phyloP scores from a whole-genome alignment of 768 basidiomycete genomes.

The Phaeotremella skinneri region DNA sequence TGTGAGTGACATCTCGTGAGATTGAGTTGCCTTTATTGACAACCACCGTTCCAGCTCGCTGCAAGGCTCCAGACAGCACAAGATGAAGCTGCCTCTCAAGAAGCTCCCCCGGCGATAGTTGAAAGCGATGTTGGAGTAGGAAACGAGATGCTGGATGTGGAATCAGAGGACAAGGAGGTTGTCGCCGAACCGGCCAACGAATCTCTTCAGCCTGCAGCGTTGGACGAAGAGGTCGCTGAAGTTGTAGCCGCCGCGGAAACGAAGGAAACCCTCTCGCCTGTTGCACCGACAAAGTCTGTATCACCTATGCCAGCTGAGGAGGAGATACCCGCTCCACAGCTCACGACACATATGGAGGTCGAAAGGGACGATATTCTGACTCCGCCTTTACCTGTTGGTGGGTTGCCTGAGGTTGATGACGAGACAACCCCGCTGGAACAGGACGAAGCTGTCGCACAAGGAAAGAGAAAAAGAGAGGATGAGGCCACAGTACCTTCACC shows the following conservation, averaged over 20 bases:
- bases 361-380: constrained; percentile 10
- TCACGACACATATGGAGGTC: constrained; percentile 1
- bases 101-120: neutral
- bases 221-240: constrained; percentile 27
- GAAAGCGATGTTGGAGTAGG: constrained; percentile 22
- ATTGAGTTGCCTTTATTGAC: constrained; percentile 3
- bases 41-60: constrained; percentile 23
- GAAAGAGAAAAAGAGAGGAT: constrained; percentile 1
- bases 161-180: constrained; percentile 16
- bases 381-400: constrained; percentile 6
- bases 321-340: neutral
- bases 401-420: constrained; percentile 10
- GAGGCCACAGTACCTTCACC: neutral
- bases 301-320: constrained; percentile 25
- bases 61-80: constrained; percentile 35
- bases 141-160: constrained; percentile 32
- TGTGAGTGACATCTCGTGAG: constrained; percentile 26
- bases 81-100: constrained; percentile 12
- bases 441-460: constrained; percentile 6
- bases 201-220: constrained; percentile 13
- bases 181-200: constrained; percentile 4
- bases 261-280: constrained; percentile 17
- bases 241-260: constrained; percentile 32
- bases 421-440: constrained; percentile 14
- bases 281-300: constrained; percentile 15